Percentiles rank a stretch among this genome's conserved stretches.
Conservation (phyloP, 768 basidiomycete species). For the Lanmaoa rubissima region DNA sequence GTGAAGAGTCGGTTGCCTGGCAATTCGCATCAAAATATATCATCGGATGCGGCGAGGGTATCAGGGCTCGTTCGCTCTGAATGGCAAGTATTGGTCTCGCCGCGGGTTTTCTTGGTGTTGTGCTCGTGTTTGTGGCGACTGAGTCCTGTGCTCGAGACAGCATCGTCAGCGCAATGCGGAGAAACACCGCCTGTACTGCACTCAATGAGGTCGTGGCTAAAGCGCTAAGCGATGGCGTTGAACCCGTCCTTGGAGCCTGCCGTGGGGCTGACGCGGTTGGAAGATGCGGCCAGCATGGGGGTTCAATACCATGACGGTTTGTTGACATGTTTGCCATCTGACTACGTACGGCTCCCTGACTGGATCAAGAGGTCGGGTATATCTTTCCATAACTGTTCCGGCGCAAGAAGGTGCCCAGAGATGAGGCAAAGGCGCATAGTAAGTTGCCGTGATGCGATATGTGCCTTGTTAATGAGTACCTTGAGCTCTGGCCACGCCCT, state of each 20-base stretch:
- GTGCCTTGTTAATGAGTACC: slow-evolving; percentile 14
- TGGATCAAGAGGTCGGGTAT: slow-evolving; percentile 3
- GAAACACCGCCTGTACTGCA: background rate
- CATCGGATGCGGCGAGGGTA: slow-evolving; percentile 2
- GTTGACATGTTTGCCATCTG: slow-evolving; percentile 12
- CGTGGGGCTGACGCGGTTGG: background rate
- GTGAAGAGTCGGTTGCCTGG: slow-evolving; percentile 23
- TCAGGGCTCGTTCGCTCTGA: slow-evolving; percentile 2
- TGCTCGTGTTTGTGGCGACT: slow-evolving; percentile 1
- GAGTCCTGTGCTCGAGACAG: background rate
- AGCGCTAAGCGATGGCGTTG: background rate
- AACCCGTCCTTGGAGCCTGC: background rate
- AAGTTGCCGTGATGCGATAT: slow-evolving; percentile 12
- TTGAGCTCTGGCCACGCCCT: slow-evolving; percentile 11
- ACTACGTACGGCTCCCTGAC: slow-evolving; percentile 1
- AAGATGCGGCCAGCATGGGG: background rate
- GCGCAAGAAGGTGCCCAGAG: slow-evolving; percentile 19
- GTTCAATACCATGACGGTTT: background rate
- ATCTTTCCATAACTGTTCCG: slow-evolving; percentile 15
- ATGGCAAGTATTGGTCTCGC: slow-evolving; percentile 3
- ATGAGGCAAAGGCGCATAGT: slow-evolving; percentile 6
- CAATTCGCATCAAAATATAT: slow-evolving; percentile 24
- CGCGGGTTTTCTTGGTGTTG: background rate
- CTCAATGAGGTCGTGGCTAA: background rate
- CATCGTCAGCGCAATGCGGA: background rate